Percentiles rank a stretch among this genome's conserved stretches.
Conservation (phyloP, 108 stramenopile species). For the Chaetoceros tenuissimus region DNA sequence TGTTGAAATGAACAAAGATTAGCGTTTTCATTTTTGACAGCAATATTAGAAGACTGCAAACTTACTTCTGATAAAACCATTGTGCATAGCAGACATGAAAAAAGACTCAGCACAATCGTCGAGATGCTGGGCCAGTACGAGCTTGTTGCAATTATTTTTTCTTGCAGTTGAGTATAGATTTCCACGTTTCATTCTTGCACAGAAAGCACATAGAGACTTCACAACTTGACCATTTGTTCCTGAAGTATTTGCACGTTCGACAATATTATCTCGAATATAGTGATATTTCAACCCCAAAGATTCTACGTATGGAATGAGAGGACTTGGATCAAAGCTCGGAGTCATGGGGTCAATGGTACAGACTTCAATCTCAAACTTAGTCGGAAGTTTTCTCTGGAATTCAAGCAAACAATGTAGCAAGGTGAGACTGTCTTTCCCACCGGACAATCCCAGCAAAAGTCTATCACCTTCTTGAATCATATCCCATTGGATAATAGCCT, state of each 20-base stretch:
- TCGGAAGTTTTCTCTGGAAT: constrained; percentile 76
- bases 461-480: constrained; percentile 93
- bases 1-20: not conserved
- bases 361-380: constrained; percentile 90
- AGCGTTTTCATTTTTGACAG: not conserved
- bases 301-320: constrained; percentile 94
- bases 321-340: constrained; percentile 92
- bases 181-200: constrained; percentile 98
- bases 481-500: constrained; percentile 86
- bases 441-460: constrained; percentile 89
- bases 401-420: constrained; percentile 91
- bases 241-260: constrained; percentile 72
- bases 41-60: not conserved
- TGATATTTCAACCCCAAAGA: constrained; percentile 94
- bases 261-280: constrained; percentile 89
- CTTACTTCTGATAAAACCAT: constrained; percentile 91
- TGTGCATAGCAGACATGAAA: constrained; percentile 97
- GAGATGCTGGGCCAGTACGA: constrained; percentile 96
- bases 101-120: constrained; percentile 98
- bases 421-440: constrained; percentile 96
- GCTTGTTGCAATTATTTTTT: constrained; percentile 86
- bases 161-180: constrained; percentile 88
- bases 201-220: constrained; percentile 90
- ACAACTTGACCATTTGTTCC: constrained; percentile 84
- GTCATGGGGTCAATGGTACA: constrained; percentile 98